A percentile compares a stretch with the other conserved stretches of the same genome.
phyloP scores from a whole-genome alignment of 257 asterid species.

The Lantana camara region DNA sequence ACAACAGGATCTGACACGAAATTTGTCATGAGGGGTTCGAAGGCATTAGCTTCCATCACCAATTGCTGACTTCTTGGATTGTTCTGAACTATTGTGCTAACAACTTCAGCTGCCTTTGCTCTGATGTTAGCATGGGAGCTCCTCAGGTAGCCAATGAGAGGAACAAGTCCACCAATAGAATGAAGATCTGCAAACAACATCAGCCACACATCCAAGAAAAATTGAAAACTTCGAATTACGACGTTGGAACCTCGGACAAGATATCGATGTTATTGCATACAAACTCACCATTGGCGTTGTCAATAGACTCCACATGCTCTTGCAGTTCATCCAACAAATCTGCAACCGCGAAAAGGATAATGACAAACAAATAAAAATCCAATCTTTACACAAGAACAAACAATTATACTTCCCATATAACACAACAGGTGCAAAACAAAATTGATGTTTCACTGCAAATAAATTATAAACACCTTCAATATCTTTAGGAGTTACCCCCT shows the following conservation, averaged over 20 bases:
- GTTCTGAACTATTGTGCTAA: slow-evolving; percentile 89
- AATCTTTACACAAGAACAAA: background rate
- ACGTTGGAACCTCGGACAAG: no score
- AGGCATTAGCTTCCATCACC: slow-evolving; percentile 88
- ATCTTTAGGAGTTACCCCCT: slow-evolving; percentile 80
- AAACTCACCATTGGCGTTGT: slow-evolving; percentile 91
- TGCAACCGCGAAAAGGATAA: slow-evolving; percentile 25
- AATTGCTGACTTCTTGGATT: slow-evolving; percentile 83
- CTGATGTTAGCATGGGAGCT: slow-evolving; percentile 76
- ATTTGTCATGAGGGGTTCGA: slow-evolving; percentile 68
- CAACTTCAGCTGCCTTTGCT: slow-evolving; percentile 95
- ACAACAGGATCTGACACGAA: slow-evolving; percentile 83
- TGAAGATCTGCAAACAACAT: slow-evolving; percentile 59
- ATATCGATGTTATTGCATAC: no score
- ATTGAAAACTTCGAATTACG: no score
- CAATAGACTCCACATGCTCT: slow-evolving; percentile 92
- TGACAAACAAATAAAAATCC: background rate
- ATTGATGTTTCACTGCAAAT: no score
- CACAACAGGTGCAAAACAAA: no score
- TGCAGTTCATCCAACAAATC: slow-evolving; percentile 92
- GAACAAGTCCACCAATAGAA: slow-evolving; percentile 84
- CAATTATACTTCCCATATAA: background rate
- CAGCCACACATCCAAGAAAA: no score
- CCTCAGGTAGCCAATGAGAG: slow-evolving; percentile 71
- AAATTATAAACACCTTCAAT: slow-evolving; percentile 53